Evolutionary conservation across 805 yeast species (phyloP), one percentile per base, ranked within the genome.

Genomic region (Kodamaea laetipori): DNA sequence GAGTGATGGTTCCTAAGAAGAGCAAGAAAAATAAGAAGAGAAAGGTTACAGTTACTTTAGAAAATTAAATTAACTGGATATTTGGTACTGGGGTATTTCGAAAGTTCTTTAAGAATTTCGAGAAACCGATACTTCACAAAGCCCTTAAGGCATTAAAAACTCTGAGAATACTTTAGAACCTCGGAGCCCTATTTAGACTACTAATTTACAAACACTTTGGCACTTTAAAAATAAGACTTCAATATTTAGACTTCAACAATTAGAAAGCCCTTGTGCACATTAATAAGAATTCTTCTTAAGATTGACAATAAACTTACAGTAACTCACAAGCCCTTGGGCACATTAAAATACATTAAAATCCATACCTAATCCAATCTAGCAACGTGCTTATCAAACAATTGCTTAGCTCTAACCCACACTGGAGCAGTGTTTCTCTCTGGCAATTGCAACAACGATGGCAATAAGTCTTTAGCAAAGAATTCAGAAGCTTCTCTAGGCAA

Each of bases 401-500:
- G 73, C 74, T 84, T 85, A 48, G 98, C 98, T 64, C 82, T 85
- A 26, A 74, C 77, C 99, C 99, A 94, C 17, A 90, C 97, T 11
- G 90, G 89, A 19, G 96, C 85, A 35, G 82, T 72, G 43, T 81
- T 72, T 69, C 97, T 84, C 51, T 88, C 69, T 56, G 95, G 90
- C 57, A 94, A 77, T 63, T 86, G 82, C 66, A 87, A 77, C 63
- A 94, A 76, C 12, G 95, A 86, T 32, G 99, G 99, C 60, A 94
- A 69, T 63, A 94, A 75, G 67, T 94, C 98, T 49, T 70, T 77
- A 34, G 95, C 80, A 69, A 89, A 94, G 50, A 82, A 82, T 73
- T 94, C 99, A 6, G 97, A 89, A 17, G 98, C 86, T 69, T 94
- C 99, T 71, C 99, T 86, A 59, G 99, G 99, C 52, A 94, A 77